Evolutionary conservation across 371 early-diverging fungal species (phyloP).

Genomic region (Mucor racemosus): DNA sequence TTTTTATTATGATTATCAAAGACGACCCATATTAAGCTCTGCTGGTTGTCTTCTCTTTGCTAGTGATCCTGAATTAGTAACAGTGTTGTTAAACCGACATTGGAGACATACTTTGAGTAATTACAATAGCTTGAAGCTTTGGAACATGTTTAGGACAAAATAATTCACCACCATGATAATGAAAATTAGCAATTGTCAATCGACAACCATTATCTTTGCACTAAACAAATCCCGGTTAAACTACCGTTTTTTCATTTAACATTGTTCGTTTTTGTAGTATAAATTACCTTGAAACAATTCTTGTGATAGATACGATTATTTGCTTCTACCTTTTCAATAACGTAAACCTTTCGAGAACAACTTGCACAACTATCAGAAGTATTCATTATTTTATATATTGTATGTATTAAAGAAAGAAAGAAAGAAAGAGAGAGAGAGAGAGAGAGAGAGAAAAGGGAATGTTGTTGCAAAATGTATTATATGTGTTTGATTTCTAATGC

Average conservation of each 20-base stretch:
- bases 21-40: conserved; percentile 1
- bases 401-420: conserved; percentile 3
- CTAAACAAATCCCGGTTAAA: conserved; percentile 9
- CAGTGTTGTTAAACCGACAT: background rate
- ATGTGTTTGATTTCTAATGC: background rate
- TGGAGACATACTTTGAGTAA: background rate
- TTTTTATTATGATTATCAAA: background rate
- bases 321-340: conserved; percentile 67
- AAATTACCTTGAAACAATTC: conserved; percentile 56
- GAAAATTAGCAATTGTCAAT: conserved; percentile 43
- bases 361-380: conserved; percentile 40
- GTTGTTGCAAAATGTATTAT: background rate
- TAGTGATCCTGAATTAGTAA: background rate
- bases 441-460: background rate
- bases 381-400: conserved; percentile 17
- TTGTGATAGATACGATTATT: conserved; percentile 64
- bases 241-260: background rate
- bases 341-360: conserved; percentile 64
- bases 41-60: background rate
- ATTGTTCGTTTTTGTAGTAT: background rate
- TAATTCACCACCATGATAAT: conserved; percentile 34
- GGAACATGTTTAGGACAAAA: conserved; percentile 52
- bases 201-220: conserved; percentile 45
- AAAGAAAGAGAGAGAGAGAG: background rate
- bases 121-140: conserved; percentile 40